phyloP scores from a whole-genome alignment of 1,139 yeast species.

The Pichia sp. region DNA sequence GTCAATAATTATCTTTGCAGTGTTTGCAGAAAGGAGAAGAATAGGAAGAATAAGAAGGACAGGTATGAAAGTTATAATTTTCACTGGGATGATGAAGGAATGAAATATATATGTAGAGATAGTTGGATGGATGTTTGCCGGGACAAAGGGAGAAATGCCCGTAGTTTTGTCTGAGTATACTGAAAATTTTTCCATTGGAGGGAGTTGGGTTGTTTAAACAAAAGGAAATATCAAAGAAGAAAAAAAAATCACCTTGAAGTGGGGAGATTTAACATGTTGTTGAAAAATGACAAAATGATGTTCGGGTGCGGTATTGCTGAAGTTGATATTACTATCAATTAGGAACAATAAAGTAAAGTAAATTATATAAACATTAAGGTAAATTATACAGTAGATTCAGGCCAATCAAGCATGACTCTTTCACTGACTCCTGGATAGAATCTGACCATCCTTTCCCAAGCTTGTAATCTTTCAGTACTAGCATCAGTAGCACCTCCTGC shows the following conservation, averaged over 20 bases:
- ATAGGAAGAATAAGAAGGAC: conserved; percentile 6
- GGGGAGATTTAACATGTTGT: too few relatives aligned
- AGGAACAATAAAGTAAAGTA: too few relatives aligned
- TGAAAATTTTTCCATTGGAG: conserved; percentile 64
- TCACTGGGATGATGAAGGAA: conserved; percentile 6
- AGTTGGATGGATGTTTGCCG: conserved; percentile 30
- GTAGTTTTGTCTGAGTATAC: conserved; percentile 75
- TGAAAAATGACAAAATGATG: too few relatives aligned
- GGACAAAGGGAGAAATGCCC: conserved; percentile 76
- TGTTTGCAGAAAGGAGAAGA: background rate
- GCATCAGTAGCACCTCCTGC: conserved; percentile 9
- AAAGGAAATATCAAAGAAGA: too few relatives aligned
- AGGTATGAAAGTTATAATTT: conserved; percentile 9
- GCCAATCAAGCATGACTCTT: conserved; percentile 19
- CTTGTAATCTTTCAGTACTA: conserved; percentile 51
- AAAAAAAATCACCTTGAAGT: too few relatives aligned
- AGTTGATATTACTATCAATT: too few relatives aligned
- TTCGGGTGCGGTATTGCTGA: too few relatives aligned
- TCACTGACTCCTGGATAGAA: conserved; percentile 65
- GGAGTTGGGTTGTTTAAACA: too few relatives aligned
- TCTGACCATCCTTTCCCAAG: conserved; percentile 63
- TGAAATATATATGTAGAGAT: conserved; percentile 8
- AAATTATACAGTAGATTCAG: conserved; percentile 31
- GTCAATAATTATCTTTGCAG: conserved; percentile 6
- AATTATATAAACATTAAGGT: conserved; percentile 16